Conservation (phyloP, 805 yeast species). For the Jamesozyma lodderae region DNA sequence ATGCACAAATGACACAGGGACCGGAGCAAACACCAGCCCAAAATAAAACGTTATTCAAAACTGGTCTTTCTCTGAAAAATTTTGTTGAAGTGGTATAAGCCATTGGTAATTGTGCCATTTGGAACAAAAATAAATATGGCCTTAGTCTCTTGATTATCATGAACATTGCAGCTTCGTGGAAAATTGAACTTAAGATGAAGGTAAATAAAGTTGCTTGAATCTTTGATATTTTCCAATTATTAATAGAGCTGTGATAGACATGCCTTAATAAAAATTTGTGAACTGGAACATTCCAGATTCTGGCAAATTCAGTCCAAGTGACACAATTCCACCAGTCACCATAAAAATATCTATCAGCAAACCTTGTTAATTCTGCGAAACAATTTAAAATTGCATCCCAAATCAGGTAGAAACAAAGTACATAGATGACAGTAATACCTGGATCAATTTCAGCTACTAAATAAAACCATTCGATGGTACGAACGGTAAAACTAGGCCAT, state of each 20-base stretch:
- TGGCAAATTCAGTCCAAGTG: conserved; percentile 86
- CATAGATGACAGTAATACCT: conserved; percentile 64
- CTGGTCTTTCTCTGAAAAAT: conserved; percentile 44
- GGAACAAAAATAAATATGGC: conserved; percentile 71
- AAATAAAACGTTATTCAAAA: conserved; percentile 72
- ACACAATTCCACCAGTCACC: conserved; percentile 97
- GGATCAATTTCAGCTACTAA: conserved; percentile 65
- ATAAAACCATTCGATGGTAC: conserved; percentile 21
- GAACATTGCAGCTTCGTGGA: conserved; percentile 91
- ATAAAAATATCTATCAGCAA: conserved; percentile 87
- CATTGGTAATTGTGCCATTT: conserved; percentile 82
- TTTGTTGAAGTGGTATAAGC: conserved; percentile 53
- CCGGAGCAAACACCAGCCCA: conserved; percentile 91
- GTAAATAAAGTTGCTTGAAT: conserved; percentile 66
- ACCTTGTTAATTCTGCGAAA: conserved; percentile 78
- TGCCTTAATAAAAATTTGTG: conserved; percentile 84
- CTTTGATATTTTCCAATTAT: conserved; percentile 60
- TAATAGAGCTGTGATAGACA: conserved; percentile 84
- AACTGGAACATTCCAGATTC: conserved; percentile 93
- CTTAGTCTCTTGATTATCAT: conserved; percentile 72
- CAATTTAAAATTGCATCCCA: conserved; percentile 93
- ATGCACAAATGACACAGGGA: conserved; percentile 78
- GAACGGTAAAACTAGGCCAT: conserved; percentile 17
- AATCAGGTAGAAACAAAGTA: conserved; percentile 75
- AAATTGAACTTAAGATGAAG: conserved; percentile 65